Evolutionary conservation across 2,329 filamentous ascomycete genomes (phyloP).

Genomic region (Xylaria sp.): DNA sequence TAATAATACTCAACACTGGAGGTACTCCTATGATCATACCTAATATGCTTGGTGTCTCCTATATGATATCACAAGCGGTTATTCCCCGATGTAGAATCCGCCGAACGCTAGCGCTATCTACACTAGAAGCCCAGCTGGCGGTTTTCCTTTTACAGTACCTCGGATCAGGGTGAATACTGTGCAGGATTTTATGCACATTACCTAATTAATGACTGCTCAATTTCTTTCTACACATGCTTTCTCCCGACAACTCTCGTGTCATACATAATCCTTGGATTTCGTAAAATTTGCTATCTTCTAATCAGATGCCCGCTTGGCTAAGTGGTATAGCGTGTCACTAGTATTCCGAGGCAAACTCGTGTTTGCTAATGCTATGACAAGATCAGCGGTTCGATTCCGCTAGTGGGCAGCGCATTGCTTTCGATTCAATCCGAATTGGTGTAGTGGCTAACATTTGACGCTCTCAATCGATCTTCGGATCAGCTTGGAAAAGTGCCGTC

Average conservation of each 20-base stretch:
- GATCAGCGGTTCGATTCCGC: conserved; percentile 23
- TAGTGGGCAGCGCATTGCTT: conserved; percentile 6
- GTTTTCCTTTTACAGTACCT: not conserved
- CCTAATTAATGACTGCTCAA: too few relatives aligned
- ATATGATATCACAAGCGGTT: too few relatives aligned
- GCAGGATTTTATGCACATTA: not conserved
- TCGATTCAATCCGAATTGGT: conserved; percentile 49
- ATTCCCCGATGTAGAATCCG: not conserved
- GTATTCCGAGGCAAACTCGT: conserved; percentile 1
- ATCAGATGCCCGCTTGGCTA: conserved; percentile 18
- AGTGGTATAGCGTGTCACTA: conserved; percentile 29
- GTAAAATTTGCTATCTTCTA: too few relatives aligned
- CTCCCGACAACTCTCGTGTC: not conserved
- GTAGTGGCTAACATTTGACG: conserved; percentile 53
- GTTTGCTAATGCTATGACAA: conserved; percentile 14
- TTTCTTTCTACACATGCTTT: not conserved
- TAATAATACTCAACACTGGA: too few relatives aligned
- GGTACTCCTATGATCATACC: too few relatives aligned
- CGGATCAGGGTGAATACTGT: not conserved
- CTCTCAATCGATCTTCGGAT: conserved; percentile 42
- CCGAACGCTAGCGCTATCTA: not conserved
- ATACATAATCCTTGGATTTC: not conserved
- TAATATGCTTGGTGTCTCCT: too few relatives aligned
- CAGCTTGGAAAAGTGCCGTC: conserved; percentile 25
- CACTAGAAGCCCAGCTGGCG: not conserved